Conservation (phyloP, 768 basidiomycete genomes). For the Serendipita vermifera region DNA sequence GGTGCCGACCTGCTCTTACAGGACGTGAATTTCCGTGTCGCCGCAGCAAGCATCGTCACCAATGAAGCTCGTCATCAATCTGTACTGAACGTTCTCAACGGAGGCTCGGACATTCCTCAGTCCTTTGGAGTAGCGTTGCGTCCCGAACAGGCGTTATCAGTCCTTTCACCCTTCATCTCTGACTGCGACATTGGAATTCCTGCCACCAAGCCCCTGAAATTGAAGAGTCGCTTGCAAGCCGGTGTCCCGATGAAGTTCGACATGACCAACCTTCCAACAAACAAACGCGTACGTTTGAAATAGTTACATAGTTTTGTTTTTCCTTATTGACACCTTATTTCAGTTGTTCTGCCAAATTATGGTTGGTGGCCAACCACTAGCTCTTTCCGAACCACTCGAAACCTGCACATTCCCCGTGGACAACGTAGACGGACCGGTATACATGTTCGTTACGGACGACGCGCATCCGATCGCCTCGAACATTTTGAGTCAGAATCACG, state of each 20-base stretch:
- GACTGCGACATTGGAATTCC: slow-evolving; percentile 43
- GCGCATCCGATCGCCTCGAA: slow-evolving; percentile 50
- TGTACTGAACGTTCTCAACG: slow-evolving; percentile 55
- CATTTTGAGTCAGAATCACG: slow-evolving; percentile 40
- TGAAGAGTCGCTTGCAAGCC: slow-evolving; percentile 10
- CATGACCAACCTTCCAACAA: not conserved
- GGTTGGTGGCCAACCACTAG: slow-evolving; percentile 42
- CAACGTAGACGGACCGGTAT: slow-evolving; percentile 56
- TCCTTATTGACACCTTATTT: not conserved
- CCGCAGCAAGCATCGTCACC: slow-evolving; percentile 60
- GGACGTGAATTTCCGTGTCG: slow-evolving; percentile 45
- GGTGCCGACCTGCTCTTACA: slow-evolving; percentile 53
- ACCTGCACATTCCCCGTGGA: slow-evolving; percentile 51
- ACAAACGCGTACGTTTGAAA: slow-evolving; percentile 2
- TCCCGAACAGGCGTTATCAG: slow-evolving; percentile 56
- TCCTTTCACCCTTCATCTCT: slow-evolving; percentile 53
- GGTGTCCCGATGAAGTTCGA: not conserved
- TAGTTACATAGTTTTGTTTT: too few species aligned
- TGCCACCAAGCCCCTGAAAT: slow-evolving; percentile 12
- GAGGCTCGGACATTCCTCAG: slow-evolving; percentile 40
- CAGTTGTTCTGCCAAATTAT: slow-evolving; percentile 60
- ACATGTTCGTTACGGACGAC: slow-evolving; percentile 54
- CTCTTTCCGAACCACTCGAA: slow-evolving; percentile 46
- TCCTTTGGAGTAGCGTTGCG: slow-evolving; percentile 60
- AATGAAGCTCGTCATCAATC: slow-evolving; percentile 78